Percentiles rank a stretch among this genome's conserved stretches.
Evolutionary conservation across 208 protist species (phyloP).

Genomic region (Leishmania braziliensis): DNA sequence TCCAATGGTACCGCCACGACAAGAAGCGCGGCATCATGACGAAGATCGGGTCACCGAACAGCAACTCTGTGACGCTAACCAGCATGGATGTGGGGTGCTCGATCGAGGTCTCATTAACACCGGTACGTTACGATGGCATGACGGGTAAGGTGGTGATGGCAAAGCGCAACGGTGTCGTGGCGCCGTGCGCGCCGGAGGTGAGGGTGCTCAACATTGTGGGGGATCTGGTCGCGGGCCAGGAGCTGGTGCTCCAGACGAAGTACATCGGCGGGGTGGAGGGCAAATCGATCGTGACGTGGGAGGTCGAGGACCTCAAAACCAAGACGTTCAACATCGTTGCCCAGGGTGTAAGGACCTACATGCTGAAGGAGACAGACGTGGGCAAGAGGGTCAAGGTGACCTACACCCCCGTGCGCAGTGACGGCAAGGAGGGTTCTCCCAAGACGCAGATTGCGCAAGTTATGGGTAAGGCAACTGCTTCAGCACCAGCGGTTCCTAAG

Average conservation of each 20-base stretch:
- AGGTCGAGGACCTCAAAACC: constrained; percentile 66
- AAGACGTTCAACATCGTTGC: constrained; percentile 59
- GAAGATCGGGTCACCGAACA: constrained; percentile 78
- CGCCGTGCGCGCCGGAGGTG: constrained; percentile 58
- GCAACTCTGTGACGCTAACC: constrained; percentile 61
- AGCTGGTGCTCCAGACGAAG: constrained; percentile 66
- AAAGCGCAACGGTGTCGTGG: constrained; percentile 45
- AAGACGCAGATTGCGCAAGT: constrained; percentile 66
- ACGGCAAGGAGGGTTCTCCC: constrained; percentile 70
- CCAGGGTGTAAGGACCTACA: constrained; percentile 53
- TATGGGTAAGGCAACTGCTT: constrained; percentile 1
- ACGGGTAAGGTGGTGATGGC: constrained; percentile 64
- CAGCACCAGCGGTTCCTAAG: constrained; percentile 17
- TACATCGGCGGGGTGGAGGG: constrained; percentile 81
- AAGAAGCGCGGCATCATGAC: constrained; percentile 41
- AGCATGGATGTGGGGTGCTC: constrained; percentile 81
- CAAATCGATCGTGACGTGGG: constrained; percentile 72
- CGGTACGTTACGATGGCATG: constrained; percentile 83
- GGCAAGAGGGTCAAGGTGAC: constrained; percentile 78
- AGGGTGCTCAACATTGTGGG: constrained; percentile 72
- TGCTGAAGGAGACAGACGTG: constrained; percentile 59
- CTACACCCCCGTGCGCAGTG: constrained; percentile 86
- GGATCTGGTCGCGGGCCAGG: constrained; percentile 57
- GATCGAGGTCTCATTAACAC: constrained; percentile 87
- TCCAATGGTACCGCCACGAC: constrained; percentile 90